A percentile compares a stretch with the other conserved stretches of the same genome.
Conservation (phyloP, 345 rosid species). For the Dimocarpus longan region DNA sequence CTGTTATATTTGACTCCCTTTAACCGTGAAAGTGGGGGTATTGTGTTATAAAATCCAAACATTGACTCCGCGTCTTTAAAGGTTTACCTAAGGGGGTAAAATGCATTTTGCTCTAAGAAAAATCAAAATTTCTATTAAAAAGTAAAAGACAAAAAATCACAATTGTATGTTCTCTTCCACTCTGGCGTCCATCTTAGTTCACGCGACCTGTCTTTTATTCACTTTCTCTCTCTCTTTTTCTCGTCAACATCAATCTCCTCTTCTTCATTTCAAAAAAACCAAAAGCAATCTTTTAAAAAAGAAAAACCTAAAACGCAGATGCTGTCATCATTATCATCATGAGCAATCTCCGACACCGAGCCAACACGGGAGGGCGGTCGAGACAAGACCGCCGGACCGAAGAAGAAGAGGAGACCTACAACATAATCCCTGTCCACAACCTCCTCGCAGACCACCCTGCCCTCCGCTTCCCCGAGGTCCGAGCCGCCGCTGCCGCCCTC, state of each 20-base stretch:
- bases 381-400: constrained; percentile 18
- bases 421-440: constrained; percentile 90
- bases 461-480: constrained; percentile 86
- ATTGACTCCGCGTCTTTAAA: too few species aligned
- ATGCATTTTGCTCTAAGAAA: too few species aligned
- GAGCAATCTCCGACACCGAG: constrained; percentile 48
- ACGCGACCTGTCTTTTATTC: not conserved
- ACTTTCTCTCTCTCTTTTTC: not conserved
- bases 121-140: not conserved
- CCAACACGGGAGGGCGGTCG: constrained; percentile 27
- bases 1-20: too few species aligned
- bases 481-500: constrained; percentile 90
- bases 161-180: not conserved
- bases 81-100: too few species aligned
- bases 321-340: not conserved
- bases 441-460: constrained; percentile 96
- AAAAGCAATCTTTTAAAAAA: not conserved
- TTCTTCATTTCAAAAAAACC: not conserved
- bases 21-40: too few species aligned
- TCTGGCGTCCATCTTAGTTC: not conserved
- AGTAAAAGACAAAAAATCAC: not conserved
- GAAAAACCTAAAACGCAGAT: constrained; percentile 10
- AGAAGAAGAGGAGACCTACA: constrained; percentile 59
- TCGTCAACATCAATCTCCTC: not conserved
- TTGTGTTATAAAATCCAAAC: too few species aligned